Evolutionary conservation across 1,284 basidiomycete species (phyloP).

Genomic region (Heterobasidion irregulare): DNA sequence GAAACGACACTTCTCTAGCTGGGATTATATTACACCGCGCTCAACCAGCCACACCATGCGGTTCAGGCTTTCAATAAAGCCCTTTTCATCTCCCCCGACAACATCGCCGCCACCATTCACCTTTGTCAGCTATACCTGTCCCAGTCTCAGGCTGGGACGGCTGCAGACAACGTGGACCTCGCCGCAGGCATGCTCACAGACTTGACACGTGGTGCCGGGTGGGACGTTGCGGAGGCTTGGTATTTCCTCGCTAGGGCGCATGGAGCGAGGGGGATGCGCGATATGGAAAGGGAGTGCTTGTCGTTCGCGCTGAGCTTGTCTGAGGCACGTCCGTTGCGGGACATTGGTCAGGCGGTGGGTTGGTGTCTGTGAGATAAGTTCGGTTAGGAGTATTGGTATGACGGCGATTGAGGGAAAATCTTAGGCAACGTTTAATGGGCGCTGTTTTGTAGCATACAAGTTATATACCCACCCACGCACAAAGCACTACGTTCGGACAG

Average conservation of each 20-base stretch:
- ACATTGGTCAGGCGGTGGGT: constrained; percentile 55
- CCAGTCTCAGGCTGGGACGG: constrained; percentile 14
- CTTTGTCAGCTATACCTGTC: constrained; percentile 69
- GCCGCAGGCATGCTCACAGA: constrained; percentile 63
- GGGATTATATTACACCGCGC: constrained; percentile 64
- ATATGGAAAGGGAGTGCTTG: constrained; percentile 70
- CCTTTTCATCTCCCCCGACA: constrained; percentile 68
- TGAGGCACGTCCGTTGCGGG: constrained; percentile 57
- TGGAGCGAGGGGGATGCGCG: constrained; percentile 61
- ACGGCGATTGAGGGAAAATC: too few species aligned
- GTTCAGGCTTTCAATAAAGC: constrained; percentile 78
- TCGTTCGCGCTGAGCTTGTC: constrained; percentile 67
- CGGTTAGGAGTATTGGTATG: background rate
- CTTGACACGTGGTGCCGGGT: constrained; percentile 59
- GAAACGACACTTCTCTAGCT: constrained; percentile 35
- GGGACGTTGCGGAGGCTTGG: constrained; percentile 92
- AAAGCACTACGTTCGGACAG: too few species aligned
- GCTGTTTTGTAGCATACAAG: too few species aligned
- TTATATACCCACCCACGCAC: too few species aligned
- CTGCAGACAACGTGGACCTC: constrained; percentile 53
- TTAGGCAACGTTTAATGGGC: too few species aligned
- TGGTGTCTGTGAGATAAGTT: constrained; percentile 51
- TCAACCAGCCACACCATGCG: constrained; percentile 52
- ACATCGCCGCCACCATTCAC: constrained; percentile 71
- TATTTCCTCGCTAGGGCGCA: constrained; percentile 80